Conservation (phyloP, 768 basidiomycete genomes). For the Tricholomella constricta region DNA sequence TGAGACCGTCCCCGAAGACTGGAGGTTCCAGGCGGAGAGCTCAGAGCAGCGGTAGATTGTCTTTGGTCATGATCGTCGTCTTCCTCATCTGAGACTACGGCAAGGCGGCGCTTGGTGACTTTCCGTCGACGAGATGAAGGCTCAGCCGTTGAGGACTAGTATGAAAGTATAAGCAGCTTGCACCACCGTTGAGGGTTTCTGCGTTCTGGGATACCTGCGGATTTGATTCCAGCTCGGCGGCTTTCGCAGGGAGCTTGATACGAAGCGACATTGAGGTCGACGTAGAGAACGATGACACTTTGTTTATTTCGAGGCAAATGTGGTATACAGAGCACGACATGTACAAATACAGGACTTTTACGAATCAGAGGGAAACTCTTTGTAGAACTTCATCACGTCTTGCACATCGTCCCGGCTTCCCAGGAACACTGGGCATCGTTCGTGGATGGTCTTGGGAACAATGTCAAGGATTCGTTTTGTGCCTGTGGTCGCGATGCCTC, state of each 20-base stretch:
- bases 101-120: conserved; percentile 26
- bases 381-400: conserved; percentile 88
- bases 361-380: conserved; percentile 36
- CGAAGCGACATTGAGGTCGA: conserved; percentile 22
- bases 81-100: conserved; percentile 31
- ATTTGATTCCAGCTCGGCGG: conserved; percentile 5
- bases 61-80: conserved; percentile 17
- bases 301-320: conserved; percentile 1
- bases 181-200: not conserved
- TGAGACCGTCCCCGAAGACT: conserved; percentile 8
- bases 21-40: conserved; percentile 4
- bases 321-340: conserved; percentile 4
- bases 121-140: conserved; percentile 19
- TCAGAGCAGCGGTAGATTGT: conserved; percentile 1
- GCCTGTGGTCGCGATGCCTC: conserved; percentile 95
- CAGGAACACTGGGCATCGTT: conserved; percentile 90
- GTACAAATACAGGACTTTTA: conserved; percentile 17
- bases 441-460: conserved; percentile 81
- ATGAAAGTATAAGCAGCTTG: not conserved
- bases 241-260: conserved; percentile 22
- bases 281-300: conserved; percentile 2
- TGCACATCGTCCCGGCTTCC: conserved; percentile 92
- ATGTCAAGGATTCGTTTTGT: conserved; percentile 93
- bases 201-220: conserved; percentile 20
- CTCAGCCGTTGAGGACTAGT: conserved; percentile 15